phyloP scores from a whole-genome alignment of 768 basidiomycete species.

The Suillus lakei region DNA sequence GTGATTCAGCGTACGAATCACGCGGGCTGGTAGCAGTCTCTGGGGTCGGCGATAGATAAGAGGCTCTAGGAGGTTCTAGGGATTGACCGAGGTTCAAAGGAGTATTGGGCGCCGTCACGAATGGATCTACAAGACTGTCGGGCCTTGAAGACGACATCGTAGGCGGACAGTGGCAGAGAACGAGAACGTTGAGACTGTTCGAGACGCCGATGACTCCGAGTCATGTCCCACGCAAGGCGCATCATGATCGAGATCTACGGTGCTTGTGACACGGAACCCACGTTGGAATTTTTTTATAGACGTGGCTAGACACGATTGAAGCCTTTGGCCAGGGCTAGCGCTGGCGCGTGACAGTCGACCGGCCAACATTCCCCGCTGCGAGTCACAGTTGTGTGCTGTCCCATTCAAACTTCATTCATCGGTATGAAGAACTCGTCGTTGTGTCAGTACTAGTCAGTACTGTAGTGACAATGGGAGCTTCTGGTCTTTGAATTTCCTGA shows the following conservation, averaged over 20 bases:
- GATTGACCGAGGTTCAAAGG: conserved; percentile 11
- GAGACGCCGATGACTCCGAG: background rate
- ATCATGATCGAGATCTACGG: background rate
- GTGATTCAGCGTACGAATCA: conserved; percentile 25
- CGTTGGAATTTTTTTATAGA: background rate
- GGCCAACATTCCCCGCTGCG: too few relatives aligned
- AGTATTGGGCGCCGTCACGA: conserved; percentile 14
- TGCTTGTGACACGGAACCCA: background rate
- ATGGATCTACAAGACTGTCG: conserved; percentile 22
- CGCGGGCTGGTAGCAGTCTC: conserved; percentile 25
- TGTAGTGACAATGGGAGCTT: too few relatives aligned
- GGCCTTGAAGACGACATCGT: conserved; percentile 23
- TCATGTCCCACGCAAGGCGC: background rate
- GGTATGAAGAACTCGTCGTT: background rate
- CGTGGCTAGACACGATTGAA: background rate
- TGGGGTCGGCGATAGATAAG: conserved; percentile 28
- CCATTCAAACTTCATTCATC: background rate
- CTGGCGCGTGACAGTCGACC: too few relatives aligned
- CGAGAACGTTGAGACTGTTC: background rate
- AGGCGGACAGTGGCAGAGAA: background rate
- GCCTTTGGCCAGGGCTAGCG: background rate
- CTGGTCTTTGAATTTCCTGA: too few relatives aligned
- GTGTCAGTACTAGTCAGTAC: background rate
- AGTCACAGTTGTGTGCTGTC: background rate
- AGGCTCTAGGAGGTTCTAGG: conserved; percentile 28